Evolutionary conservation across 139 green algal species (phyloP), one percentile per base, ranked within the genome.

Genomic region (Tetratostichococcus sp.): DNA sequence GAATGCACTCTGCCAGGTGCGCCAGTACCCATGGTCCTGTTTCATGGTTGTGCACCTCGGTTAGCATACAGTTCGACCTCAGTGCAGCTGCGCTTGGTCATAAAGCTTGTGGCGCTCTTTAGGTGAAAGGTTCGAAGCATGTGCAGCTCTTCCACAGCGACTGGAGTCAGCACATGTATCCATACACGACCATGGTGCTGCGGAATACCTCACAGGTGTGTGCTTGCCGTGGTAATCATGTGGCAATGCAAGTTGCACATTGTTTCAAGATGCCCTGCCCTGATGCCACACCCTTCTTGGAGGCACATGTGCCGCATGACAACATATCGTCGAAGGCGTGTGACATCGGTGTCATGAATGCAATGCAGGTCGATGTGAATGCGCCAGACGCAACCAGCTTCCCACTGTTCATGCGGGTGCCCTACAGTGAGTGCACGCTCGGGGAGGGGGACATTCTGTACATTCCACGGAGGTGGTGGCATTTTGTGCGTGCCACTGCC

Each of bases 401-500:
- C 19, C 50, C 50, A 62, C 50, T 62, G 2, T 62, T 62, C 50
- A 25, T 62, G 50, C 50, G 50, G 50, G 50, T 62, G 50, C 50
- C 50, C 14, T 62, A 28, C 50, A 62, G 50, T 62, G 50, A 62
- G 19, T 62, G 50, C 50, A 62, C 50, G 19, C 14, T 62, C 14
- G 14, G 19, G 26, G 50, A 62, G 19, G 50, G 50, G 8, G 67
- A 79, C 19, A 79, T 74, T 30, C 31, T 79, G 17, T 73, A 70
- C 25, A 79, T 79, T 30, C 74, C 74, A 0, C 72, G 32, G 32
- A 69, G 67, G 8, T 79, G 50, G 26, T 79, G 74, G 74, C 74
- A 79, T 39, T 79, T 65, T 69, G 67, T 79, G 16, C 43, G 67
- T 31, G 74, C 74, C 34, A 8, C 16, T 6, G 31, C 66, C 0